A percentile compares a stretch with the other conserved stretches of the same genome.
phyloP scores from a whole-genome alignment of 768 basidiomycete species.

The Phallus indusiatus region DNA sequence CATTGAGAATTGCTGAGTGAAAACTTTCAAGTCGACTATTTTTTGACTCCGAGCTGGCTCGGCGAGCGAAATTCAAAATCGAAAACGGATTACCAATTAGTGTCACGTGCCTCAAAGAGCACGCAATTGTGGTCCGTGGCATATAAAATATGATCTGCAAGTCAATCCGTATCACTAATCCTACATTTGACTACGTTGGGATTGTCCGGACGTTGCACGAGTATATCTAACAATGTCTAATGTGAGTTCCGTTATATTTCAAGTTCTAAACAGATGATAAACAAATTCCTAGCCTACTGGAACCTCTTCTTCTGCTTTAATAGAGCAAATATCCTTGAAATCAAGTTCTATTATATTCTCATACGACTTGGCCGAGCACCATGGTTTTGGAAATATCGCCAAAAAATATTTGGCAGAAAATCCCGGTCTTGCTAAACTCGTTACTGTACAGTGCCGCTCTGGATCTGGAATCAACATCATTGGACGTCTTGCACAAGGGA shows the following conservation, averaged over 20 bases:
- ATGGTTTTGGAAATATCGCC: slow-evolving; percentile 69
- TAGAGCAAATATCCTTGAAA: slow-evolving; percentile 60
- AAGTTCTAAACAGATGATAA: neutral
- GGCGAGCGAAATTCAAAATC: too few relatives aligned
- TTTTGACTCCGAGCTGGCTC: neutral
- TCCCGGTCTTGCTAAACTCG: slow-evolving; percentile 39
- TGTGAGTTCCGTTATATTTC: neutral
- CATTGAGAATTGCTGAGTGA: slow-evolving; percentile 20
- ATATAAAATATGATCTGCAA: neutral
- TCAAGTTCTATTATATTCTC: slow-evolving; percentile 64
- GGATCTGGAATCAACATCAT: slow-evolving; percentile 77
- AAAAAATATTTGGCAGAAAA: slow-evolving; percentile 47
- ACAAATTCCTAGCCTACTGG: neutral
- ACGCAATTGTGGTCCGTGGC: neutral
- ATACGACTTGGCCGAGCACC: slow-evolving; percentile 77
- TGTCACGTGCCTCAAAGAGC: neutral
- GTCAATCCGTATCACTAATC: too few relatives aligned
- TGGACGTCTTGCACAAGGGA: slow-evolving; percentile 63
- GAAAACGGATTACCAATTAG: too few relatives aligned
- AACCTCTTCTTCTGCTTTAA: slow-evolving; percentile 20
- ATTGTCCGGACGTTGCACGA: too few relatives aligned
- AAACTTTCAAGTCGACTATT: neutral
- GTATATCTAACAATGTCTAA: too few relatives aligned
- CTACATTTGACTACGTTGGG: too few relatives aligned
- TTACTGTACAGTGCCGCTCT: slow-evolving; percentile 69